A percentile compares a stretch with the other conserved stretches of the same genome.
These are phyloP conservation scores for Phylloporus arenicola DNA, from an alignment of 768 basidiomycete genomes.

Conservation along the genomic window DNA sequence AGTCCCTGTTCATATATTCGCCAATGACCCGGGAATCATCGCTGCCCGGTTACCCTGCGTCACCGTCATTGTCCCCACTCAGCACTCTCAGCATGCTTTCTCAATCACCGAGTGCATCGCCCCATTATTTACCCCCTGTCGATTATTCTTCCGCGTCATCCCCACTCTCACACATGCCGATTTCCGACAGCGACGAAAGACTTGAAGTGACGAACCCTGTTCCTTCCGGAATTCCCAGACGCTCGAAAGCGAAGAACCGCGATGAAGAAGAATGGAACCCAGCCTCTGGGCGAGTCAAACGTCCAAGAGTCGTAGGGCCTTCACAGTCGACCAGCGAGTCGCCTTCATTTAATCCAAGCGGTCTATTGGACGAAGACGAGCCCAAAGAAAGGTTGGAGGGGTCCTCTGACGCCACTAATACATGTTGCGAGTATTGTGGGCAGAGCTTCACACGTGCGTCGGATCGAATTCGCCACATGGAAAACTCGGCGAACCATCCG, in stretches of 20 bases:
- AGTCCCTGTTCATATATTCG: background rate
- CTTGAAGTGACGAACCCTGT: background rate
- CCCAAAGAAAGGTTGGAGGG: background rate
- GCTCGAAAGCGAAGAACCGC: conserved; percentile 8
- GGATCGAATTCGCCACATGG: conserved; percentile 17
- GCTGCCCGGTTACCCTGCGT: background rate
- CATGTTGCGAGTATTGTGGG: conserved; percentile 13
- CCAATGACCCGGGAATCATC: background rate
- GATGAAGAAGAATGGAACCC: conserved; percentile 25
- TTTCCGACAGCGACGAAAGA: background rate
- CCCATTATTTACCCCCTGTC: background rate
- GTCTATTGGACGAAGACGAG: background rate
- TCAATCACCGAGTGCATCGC: conserved; percentile 7
- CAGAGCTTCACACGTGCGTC: conserved; percentile 17
- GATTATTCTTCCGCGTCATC: background rate
- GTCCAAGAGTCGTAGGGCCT: background rate
- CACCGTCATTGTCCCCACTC: conserved; percentile 14
- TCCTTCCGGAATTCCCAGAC: conserved; percentile 3
- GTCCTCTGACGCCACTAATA: background rate
- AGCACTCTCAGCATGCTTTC: conserved; percentile 10
- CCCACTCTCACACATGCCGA: background rate
- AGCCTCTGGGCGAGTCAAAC: background rate
- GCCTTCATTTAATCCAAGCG: background rate
- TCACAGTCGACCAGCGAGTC: background rate
- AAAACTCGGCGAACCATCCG: conserved; percentile 20